phyloP scores from a whole-genome alignment of 176 grass and related monocot genomes.

The Ananas comosus region DNA sequence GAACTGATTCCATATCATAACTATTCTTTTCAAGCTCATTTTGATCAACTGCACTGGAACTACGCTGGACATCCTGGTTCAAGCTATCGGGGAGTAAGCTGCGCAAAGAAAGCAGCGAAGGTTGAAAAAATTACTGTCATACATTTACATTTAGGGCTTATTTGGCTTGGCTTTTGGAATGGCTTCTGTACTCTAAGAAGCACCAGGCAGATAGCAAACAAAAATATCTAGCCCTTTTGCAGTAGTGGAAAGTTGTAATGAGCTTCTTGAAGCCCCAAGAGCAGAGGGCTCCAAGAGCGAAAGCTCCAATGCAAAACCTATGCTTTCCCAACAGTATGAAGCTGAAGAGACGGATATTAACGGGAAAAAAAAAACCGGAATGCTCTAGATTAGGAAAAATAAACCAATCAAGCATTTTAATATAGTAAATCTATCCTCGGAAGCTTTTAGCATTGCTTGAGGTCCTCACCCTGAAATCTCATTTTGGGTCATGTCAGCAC shows the following conservation, averaged over 20 bases:
- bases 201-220: no score
- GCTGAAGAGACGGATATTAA: neutral
- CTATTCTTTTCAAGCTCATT: constrained; percentile 33
- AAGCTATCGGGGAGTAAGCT: constrained; percentile 44
- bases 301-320: no score
- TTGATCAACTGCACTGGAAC: constrained; percentile 20
- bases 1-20: constrained; percentile 80
- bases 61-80: constrained; percentile 51
- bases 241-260: no score
- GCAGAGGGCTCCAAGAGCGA: no score
- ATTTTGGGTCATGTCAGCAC: constrained; percentile 61
- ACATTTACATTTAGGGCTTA: neutral
- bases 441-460: constrained; percentile 5
- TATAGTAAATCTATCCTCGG: neutral
- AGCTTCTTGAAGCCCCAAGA: no score
- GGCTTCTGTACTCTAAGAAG: no score
- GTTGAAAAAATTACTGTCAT: constrained; percentile 6
- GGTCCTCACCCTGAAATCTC: constrained; percentile 55
- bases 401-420: neutral
- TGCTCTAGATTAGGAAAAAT: neutral
- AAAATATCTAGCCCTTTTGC: no score
- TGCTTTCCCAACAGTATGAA: no score
- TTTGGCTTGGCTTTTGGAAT: no score
- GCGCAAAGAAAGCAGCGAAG: constrained; percentile 14
- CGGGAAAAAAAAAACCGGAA: neutral